Evolutionary conservation across 306 rosid species (phyloP), one percentile per base, ranked within the genome.

Genomic region (Gastrolobium bilobum): DNA sequence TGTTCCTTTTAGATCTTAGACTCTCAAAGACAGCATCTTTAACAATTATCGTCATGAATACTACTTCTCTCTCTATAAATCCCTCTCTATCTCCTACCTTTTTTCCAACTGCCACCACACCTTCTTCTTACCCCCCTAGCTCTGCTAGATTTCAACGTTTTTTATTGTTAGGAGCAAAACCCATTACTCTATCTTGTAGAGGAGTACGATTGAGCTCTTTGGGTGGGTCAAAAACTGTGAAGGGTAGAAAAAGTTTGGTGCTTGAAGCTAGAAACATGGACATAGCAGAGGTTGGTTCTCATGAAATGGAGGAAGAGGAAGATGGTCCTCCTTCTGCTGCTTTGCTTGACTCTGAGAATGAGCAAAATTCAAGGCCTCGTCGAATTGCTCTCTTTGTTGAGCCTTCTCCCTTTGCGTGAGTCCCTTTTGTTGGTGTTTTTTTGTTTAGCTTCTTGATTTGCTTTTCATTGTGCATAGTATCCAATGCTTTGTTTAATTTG

Each of bases 391-490:
- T 96, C 64, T 96, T 96, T 72, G 97, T 96, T 29, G 99, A 96
- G 82, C 99, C 99, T 87, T 96, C 99, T 64, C 99, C 99, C 3
- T 96, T 96, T 75, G 94, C 99, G 99, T 96, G 84, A 89, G 98
- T 80, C 69, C 46, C 44, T 15, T 54, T 85, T 38, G 37, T 38
- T 53, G 51, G 1, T 51, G 3, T 14, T 43, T 57, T 1, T 3
- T 75, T 14, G 1, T 29, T 4, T 43, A 7, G 7, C 15, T 73
- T 10, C 2, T 63, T 39, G 7, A 5, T 38, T 50, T 10, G 10
- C 30, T 67, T 14, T 48, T 68, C 53, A 37, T 52, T 43, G 53
- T 61, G 66, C 30, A 4, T 2, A 9, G 8, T 74, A 4, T 26
- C 13, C n/a, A 68, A 31, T 48, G 44, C 4, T 68, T 68, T 7